These are phyloP conservation scores for Capsella rubella DNA, from an alignment of 441 rosid species.

Conservation along the genomic window DNA sequence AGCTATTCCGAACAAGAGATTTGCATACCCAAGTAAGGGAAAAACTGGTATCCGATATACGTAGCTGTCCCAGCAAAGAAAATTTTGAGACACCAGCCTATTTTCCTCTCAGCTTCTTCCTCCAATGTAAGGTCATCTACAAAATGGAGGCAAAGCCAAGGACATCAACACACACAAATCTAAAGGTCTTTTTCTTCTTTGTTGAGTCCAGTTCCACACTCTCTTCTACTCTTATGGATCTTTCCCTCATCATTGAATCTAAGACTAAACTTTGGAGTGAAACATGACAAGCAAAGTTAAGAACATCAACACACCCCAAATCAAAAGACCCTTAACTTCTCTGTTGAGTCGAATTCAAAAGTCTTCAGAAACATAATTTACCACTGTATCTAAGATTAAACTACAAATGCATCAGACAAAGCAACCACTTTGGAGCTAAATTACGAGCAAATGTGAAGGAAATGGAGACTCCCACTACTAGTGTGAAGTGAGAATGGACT, in stretches of 20 bases:
- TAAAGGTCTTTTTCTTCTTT: background rate
- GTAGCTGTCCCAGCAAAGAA: constrained; percentile 86
- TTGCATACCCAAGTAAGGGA: constrained; percentile 84
- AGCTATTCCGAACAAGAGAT: constrained; percentile 9
- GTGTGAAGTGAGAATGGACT: constrained; percentile 12
- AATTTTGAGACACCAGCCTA: constrained; percentile 85
- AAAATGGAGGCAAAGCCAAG: constrained; percentile 9
- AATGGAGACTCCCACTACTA: background rate
- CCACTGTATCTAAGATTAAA: background rate
- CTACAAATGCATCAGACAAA: constrained; percentile 7
- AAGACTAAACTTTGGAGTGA: background rate
- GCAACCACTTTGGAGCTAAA: constrained; percentile 8
- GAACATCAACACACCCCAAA: constrained; percentile 9
- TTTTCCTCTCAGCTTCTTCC: constrained; percentile 88
- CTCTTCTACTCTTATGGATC: background rate
- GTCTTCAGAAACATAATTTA: background rate
- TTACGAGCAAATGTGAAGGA: constrained; percentile 20
- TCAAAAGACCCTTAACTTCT: constrained; percentile 1
- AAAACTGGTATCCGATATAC: constrained; percentile 78
- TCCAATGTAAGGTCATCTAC: constrained; percentile 73
- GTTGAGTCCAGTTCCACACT: background rate
- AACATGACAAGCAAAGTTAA: background rate
- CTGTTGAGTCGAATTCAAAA: background rate
- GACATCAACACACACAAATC: constrained; percentile 17
- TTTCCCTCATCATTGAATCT: constrained; percentile 9